Evolutionary conservation across 1,284 basidiomycete genomes (phyloP).

Genomic region (Cryptococcus sp.): DNA sequence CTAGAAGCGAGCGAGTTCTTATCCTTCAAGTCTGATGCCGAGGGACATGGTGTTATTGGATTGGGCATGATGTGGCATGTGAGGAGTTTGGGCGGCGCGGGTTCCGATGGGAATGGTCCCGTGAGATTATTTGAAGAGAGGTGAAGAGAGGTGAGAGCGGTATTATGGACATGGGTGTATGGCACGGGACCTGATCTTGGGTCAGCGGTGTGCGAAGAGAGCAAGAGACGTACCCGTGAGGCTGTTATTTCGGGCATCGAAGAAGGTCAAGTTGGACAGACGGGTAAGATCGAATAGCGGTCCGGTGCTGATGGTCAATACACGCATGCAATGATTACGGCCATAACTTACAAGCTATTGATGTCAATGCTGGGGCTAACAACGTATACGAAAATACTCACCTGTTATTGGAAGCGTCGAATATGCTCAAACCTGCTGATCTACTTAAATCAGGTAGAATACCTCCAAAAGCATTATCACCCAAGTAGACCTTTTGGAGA

Average conservation of each 20-base stretch:
- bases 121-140: conserved; percentile 15
- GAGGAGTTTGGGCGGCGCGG: conserved; percentile 3
- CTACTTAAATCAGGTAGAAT: conserved; percentile 12
- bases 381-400: conserved; percentile 2
- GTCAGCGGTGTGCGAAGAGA: not conserved
- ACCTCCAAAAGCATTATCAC: conserved; percentile 8
- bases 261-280: conserved; percentile 11
- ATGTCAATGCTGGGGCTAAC: not conserved
- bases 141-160: conserved; percentile 10
- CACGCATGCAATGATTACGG: not conserved
- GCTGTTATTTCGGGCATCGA: conserved; percentile 16
- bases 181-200: conserved; percentile 7
- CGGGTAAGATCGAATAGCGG: conserved; percentile 11
- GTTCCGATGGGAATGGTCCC: conserved; percentile 9
- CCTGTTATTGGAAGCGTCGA: conserved; percentile 14
- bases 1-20: conserved; percentile 5
- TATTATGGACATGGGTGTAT: not conserved
- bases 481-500: conserved; percentile 8
- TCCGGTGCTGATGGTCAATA: conserved; percentile 12
- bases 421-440: conserved; percentile 1
- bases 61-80: conserved; percentile 14
- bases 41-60: conserved; percentile 9
- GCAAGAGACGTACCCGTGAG: conserved; percentile 11
- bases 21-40: conserved; percentile 4
- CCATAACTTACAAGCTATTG: conserved; percentile 10